Evolutionary conservation across 1,284 basidiomycete species (phyloP), one percentile per base, ranked within the genome.

Genomic region (Ustilago xerochloae): DNA sequence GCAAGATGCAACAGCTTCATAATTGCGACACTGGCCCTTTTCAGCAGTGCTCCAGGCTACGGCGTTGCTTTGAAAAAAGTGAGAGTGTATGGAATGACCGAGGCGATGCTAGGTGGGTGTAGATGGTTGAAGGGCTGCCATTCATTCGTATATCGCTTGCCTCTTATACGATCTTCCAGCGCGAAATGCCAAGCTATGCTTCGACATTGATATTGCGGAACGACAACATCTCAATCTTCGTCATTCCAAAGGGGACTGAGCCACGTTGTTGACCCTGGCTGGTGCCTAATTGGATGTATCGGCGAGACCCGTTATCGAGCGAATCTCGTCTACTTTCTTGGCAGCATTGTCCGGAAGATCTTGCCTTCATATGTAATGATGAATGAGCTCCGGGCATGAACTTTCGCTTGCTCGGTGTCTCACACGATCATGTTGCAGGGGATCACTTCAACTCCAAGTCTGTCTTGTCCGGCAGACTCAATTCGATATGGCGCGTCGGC

Each of bases 401-500:
- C 7, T 15, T 7, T 35, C 39, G 35, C 49, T 28, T 7, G 16
- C 7, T 20, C 50, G 12, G n/a, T 20, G 18, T 51, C 32, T 18
- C 16, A 24, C 4, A 8, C 13, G 9, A 30, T 10, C 26, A 7
- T 3, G 32, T 15, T 4, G 18, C 13, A 28, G 32, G 36, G 36
- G n/a, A 26, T 20, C 15, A 15, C 22, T 30, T 39, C 50, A 52
- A 52, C 50, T 52, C 26, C 50, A 52, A 32, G 29, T 20, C 9
- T 36, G 30, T n/a, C 28, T 54, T 32, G 41, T 29, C 30, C 45
- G 30, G 35, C 4, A 26, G 36, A n/a, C n/a, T 45, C 4, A 36
- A 57, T 46, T 36, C 58, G 62, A 64, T 45, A 64, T 64, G 48
- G 28, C 49, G 50, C 62, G 55, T 58, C 24, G 38, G 47, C 16